Evolutionary conservation across 2,329 filamentous ascomycete genomes (phyloP).

Genomic region (Ciborinia camelliae): DNA sequence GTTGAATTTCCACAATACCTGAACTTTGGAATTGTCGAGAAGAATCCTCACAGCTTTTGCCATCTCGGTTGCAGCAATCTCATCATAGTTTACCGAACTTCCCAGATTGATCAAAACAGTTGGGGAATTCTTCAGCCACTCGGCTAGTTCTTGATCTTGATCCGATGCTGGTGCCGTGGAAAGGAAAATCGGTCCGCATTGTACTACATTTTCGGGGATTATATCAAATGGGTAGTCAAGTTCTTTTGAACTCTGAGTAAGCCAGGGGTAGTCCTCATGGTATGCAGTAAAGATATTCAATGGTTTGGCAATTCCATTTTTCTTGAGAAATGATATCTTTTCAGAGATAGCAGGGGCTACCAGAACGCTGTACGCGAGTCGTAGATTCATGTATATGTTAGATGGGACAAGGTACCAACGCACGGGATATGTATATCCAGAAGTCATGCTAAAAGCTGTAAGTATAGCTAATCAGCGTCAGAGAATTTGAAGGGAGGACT

Average conservation of each 20-base stretch:
- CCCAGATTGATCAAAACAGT: constrained; percentile 48
- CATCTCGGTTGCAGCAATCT: constrained; percentile 40
- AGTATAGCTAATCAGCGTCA: background rate
- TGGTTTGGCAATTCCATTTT: constrained; percentile 25
- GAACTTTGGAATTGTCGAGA: constrained; percentile 34
- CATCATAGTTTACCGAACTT: constrained; percentile 27
- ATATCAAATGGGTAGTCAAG: constrained; percentile 37
- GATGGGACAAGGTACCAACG: constrained; percentile 42
- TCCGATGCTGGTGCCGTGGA: constrained; percentile 35
- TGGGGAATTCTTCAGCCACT: constrained; percentile 42
- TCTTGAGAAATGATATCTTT: constrained; percentile 29
- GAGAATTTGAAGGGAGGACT: constrained; percentile 16
- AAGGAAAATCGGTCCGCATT: constrained; percentile 46
- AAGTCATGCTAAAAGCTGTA: constrained; percentile 23
- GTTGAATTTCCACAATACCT: constrained; percentile 39
- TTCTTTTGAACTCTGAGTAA: constrained; percentile 24
- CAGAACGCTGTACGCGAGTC: constrained; percentile 24
- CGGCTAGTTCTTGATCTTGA: constrained; percentile 41
- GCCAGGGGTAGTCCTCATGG: constrained; percentile 22
- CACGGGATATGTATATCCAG: constrained; percentile 45
- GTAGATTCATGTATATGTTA: constrained; percentile 41
- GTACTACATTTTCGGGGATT: constrained; percentile 41
- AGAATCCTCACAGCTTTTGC: constrained; percentile 39
- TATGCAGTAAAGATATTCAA: constrained; percentile 11
- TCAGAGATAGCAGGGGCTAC: constrained; percentile 21